phyloP scores from a whole-genome alignment of 805 yeast species.

The Cephaloascus albidus region DNA sequence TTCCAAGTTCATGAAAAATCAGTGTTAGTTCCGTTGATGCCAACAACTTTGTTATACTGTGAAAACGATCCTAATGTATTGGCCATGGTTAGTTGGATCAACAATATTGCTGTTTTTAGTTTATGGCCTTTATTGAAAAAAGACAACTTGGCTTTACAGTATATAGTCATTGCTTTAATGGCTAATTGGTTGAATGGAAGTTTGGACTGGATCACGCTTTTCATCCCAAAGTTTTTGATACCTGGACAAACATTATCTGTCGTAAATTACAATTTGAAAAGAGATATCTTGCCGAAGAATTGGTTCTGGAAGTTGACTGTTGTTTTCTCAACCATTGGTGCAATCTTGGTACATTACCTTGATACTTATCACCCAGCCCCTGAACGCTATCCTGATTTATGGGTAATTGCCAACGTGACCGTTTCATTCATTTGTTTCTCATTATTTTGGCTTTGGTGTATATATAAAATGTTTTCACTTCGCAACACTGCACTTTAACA shows the following conservation, averaged over 20 bases:
- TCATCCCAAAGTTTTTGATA: slow-evolving; percentile 26
- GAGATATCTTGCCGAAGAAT: slow-evolving; percentile 36
- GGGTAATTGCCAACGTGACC: slow-evolving; percentile 70
- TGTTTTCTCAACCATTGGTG: slow-evolving; percentile 40
- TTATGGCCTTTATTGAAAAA: slow-evolving; percentile 78
- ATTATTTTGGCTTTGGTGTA: slow-evolving; percentile 77
- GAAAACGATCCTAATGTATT: slow-evolving; percentile 46
- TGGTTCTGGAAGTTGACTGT: slow-evolving; percentile 43
- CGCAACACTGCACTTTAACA: background rate
- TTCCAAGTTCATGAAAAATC: slow-evolving; percentile 97
- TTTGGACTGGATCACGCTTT: slow-evolving; percentile 42
- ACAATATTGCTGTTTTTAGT: slow-evolving; percentile 76
- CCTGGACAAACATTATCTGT: slow-evolving; percentile 34
- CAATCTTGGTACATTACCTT: slow-evolving; percentile 39
- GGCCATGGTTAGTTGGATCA: slow-evolving; percentile 81
- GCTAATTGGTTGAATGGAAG: slow-evolving; percentile 79
- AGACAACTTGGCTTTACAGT: slow-evolving; percentile 71
- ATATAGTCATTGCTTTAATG: slow-evolving; percentile 45
- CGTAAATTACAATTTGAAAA: slow-evolving; percentile 20
- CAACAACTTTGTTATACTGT: slow-evolving; percentile 62
- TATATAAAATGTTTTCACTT: slow-evolving; percentile 33
- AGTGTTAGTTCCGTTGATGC: slow-evolving; percentile 79
- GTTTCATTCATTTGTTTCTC: slow-evolving; percentile 70
- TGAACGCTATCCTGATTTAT: slow-evolving; percentile 64
- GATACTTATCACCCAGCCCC: slow-evolving; percentile 51